These are phyloP conservation scores for Scutellaria minor DNA, from an alignment of 257 asterid genomes.

Conservation along the genomic window DNA sequence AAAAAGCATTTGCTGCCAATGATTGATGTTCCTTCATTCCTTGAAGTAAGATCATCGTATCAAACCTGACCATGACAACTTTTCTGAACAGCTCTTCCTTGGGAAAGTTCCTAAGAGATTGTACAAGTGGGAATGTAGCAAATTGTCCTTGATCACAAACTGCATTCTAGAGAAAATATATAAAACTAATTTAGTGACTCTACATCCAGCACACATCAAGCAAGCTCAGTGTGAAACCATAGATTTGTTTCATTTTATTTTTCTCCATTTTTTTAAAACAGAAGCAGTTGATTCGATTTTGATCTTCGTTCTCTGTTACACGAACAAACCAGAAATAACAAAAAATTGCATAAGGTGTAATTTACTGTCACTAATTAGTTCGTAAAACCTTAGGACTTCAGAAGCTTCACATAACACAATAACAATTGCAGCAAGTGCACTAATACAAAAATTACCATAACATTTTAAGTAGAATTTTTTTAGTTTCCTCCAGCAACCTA, in stretches of 20 bases:
- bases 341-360: neutral
- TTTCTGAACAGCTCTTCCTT: slow-evolving; percentile 60
- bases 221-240: slow-evolving; percentile 5
- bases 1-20: slow-evolving; percentile 47
- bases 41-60: slow-evolving; percentile 51
- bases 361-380: neutral
- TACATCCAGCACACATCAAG: slow-evolving; percentile 4
- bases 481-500: neutral
- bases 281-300: neutral
- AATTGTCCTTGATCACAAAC: slow-evolving; percentile 36
- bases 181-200: slow-evolving; percentile 9
- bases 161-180: slow-evolving; percentile 49
- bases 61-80: slow-evolving; percentile 83
- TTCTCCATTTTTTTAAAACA: neutral
- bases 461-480: neutral
- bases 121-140: slow-evolving; percentile 62
- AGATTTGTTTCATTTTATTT: slow-evolving; percentile 2
- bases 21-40: slow-evolving; percentile 44
- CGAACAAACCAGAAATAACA: neutral
- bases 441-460: neutral
- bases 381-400: neutral
- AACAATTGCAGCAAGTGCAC: neutral
- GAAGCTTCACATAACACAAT: slow-evolving; percentile 15
- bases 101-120: slow-evolving; percentile 68
- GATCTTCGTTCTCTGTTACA: neutral